These are phyloP conservation scores for Dissophora ornata DNA, from an alignment of 192 early-diverging fungal species.

Conservation along the genomic window DNA sequence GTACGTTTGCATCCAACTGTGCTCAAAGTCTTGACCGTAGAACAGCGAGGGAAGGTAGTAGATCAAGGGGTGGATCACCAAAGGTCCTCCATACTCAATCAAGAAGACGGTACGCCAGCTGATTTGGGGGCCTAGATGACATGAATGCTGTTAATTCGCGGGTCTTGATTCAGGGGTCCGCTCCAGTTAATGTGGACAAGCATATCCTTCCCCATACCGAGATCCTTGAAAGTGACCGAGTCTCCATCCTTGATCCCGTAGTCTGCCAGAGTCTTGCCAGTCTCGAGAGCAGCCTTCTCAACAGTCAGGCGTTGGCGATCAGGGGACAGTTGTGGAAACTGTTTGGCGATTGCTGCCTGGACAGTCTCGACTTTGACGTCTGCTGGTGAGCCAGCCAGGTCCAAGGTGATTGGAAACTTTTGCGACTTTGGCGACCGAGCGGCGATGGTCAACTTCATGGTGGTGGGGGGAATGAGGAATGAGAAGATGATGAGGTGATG, in stretches of 20 bases:
- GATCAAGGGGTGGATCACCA: constrained; percentile 87
- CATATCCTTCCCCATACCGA: constrained; percentile 58
- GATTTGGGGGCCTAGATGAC: constrained; percentile 79
- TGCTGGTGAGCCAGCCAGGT: constrained; percentile 61
- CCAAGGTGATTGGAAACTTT: constrained; percentile 68
- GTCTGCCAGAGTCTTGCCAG: constrained; percentile 66
- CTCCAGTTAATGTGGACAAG: no score
- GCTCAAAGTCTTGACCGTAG: constrained; percentile 74
- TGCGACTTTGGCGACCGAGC: constrained; percentile 54
- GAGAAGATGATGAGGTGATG: background rate
- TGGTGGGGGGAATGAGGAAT: background rate
- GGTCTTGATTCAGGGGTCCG: no score
- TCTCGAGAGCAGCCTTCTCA: constrained; percentile 70
- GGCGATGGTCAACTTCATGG: constrained; percentile 65
- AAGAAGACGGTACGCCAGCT: constrained; percentile 96
- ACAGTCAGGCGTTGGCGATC: constrained; percentile 85
- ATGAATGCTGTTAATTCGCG: no score
- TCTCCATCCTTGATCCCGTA: constrained; percentile 74
- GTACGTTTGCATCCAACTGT: constrained; percentile 78
- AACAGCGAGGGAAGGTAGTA: constrained; percentile 78
- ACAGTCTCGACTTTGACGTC: constrained; percentile 77
- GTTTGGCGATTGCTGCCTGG: constrained; percentile 71
- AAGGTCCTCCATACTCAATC: constrained; percentile 92
- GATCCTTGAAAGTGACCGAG: constrained; percentile 75
- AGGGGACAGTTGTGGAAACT: constrained; percentile 71